These are phyloP conservation scores for Perkinsus chesapeaki DNA, from an alignment of 169 alveolate genomes.

Conservation along the genomic window DNA sequence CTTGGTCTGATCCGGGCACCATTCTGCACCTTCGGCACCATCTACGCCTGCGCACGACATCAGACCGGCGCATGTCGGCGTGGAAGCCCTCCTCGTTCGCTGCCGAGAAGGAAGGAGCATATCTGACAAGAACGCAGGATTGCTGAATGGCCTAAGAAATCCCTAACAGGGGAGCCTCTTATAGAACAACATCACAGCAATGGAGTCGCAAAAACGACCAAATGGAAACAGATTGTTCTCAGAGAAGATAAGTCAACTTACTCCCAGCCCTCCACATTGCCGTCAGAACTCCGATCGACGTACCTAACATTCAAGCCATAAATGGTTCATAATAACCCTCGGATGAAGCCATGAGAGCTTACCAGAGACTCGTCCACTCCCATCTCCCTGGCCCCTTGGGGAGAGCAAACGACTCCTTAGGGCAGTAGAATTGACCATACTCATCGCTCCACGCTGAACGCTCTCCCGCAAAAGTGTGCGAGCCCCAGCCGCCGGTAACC, in stretches of 20 bases:
- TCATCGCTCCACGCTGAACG: not conserved
- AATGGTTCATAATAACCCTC: too few relatives aligned
- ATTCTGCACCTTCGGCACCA: not conserved
- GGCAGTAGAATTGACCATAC: not conserved
- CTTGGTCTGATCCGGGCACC: not conserved
- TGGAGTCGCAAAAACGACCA: not conserved
- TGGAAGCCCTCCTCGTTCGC: not conserved
- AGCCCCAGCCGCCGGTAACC: not conserved
- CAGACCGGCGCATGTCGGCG: not conserved
- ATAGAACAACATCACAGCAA: too few relatives aligned
- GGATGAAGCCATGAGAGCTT: not conserved
- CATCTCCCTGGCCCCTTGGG: not conserved
- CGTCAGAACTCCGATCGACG: not conserved
- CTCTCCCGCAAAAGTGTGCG: not conserved
- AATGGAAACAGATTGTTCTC: not conserved
- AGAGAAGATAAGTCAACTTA: not conserved
- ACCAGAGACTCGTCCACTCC: not conserved
- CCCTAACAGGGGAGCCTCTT: too few relatives aligned
- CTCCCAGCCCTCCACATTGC: not conserved
- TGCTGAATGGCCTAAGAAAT: not conserved
- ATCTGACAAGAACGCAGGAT: not conserved
- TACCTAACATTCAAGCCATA: not conserved
- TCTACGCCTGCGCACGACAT: not conserved
- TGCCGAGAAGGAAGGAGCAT: not conserved
- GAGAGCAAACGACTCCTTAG: not conserved